Percentiles rank a stretch among this genome's conserved stretches.
Conservation (phyloP, 116 monocot species). For the Cymodocea nodosa region DNA sequence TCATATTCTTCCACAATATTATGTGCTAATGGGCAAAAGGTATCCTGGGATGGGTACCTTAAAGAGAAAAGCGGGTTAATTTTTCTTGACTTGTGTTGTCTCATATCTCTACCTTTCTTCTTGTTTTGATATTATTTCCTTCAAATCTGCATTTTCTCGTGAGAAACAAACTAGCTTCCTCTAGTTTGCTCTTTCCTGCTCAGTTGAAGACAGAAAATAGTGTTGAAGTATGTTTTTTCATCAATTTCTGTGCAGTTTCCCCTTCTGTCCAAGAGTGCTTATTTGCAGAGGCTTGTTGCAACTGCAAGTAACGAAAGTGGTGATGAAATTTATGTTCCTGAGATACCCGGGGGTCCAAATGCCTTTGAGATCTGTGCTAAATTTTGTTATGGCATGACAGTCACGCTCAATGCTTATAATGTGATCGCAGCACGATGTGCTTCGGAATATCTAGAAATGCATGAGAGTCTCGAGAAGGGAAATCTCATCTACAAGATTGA, state of each 20-base stretch:
- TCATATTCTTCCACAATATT: too few species aligned
- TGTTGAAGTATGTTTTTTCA: background rate
- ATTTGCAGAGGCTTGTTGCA: slow-evolving; percentile 34
- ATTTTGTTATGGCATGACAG: slow-evolving; percentile 66
- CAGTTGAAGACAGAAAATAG: background rate
- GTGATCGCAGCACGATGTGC: slow-evolving; percentile 47
- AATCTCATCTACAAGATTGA: slow-evolving; percentile 68
- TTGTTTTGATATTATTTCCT: background rate
- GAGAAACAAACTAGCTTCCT: background rate
- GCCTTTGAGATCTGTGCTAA: slow-evolving; percentile 71
- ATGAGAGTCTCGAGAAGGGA: slow-evolving; percentile 46
- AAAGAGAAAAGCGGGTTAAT: too few species aligned
- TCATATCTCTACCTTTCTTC: too few species aligned
- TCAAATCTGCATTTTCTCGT: background rate
- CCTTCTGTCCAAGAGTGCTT: slow-evolving; percentile 47
- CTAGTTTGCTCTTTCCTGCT: background rate
- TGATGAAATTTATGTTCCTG: slow-evolving; percentile 36
- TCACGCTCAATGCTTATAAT: slow-evolving; percentile 63
- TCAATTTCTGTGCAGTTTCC: slow-evolving; percentile 33
- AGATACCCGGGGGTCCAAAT: slow-evolving; percentile 50
- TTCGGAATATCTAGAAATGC: slow-evolving; percentile 56
- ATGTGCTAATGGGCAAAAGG: too few species aligned
- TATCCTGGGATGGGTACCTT: too few species aligned
- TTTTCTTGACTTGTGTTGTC: too few species aligned
- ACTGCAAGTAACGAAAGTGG: slow-evolving; percentile 14